Conservation (phyloP, 345 rosid genomes). For the Eucalyptus marginata region DNA sequence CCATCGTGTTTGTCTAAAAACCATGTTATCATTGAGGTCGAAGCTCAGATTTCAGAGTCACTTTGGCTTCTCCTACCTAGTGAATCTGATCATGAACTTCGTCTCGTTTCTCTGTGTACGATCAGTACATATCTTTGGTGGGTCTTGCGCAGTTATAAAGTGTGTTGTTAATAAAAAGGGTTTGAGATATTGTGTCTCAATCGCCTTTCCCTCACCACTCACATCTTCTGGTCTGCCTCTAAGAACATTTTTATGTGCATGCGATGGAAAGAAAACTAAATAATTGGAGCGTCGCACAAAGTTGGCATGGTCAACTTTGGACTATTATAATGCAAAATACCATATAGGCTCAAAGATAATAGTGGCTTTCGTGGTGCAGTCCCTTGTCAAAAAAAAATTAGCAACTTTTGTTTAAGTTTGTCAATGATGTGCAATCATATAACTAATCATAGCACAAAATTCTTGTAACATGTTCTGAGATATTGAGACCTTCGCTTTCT, state of each 20-base stretch:
- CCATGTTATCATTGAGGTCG: background rate
- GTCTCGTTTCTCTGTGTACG: background rate
- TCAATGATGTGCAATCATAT: background rate
- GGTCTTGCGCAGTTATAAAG: background rate
- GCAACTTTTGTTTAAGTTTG: background rate
- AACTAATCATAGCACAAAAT: background rate
- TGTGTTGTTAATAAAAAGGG: background rate
- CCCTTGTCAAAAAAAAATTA: background rate
- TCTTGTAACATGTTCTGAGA: background rate
- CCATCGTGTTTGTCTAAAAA: background rate
- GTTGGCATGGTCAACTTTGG: background rate
- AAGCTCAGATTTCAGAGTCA: background rate
- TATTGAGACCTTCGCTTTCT: background rate
- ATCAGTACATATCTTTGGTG: background rate
- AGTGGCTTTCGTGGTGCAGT: background rate
- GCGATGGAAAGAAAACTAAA: background rate
- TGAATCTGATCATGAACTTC: background rate
- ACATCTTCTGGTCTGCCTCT: background rate
- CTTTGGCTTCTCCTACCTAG: background rate
- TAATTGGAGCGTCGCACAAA: background rate
- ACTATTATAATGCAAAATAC: background rate
- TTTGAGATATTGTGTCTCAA: background rate
- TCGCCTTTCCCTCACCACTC: background rate
- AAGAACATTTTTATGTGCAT: background rate
- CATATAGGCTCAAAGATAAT: background rate